Percentiles rank a stretch among this genome's conserved stretches.
phyloP scores from a whole-genome alignment of 1,284 basidiomycete genomes.

The Schizopora paradoxa region DNA sequence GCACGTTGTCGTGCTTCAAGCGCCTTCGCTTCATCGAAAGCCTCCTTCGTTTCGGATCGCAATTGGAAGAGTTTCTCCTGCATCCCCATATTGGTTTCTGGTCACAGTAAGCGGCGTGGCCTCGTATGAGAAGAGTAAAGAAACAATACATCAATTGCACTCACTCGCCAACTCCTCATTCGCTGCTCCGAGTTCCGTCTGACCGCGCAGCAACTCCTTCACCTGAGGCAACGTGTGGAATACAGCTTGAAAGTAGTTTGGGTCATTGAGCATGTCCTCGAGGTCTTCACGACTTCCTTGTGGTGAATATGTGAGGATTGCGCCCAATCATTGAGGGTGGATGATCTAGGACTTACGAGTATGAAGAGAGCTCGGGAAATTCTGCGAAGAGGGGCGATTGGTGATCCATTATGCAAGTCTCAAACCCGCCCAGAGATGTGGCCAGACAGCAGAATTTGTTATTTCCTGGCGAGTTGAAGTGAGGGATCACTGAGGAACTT shows the following conservation, averaged over 20 bases:
- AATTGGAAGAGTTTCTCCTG: conserved; percentile 71
- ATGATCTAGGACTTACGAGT: conserved; percentile 47
- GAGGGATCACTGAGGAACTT: too few relatives aligned
- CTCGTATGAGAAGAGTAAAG: background rate
- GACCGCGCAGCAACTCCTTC: conserved; percentile 65
- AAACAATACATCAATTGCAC: conserved; percentile 26
- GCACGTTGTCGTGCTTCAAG: conserved; percentile 80
- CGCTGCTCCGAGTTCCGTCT: conserved; percentile 71
- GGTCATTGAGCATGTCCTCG: conserved; percentile 81
- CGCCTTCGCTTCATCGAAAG: conserved; percentile 78
- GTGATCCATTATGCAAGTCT: conserved; percentile 16
- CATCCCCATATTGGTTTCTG: conserved; percentile 70
- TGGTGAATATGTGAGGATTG: conserved; percentile 8
- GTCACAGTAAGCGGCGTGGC: conserved; percentile 11
- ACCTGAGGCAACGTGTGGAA: conserved; percentile 76
- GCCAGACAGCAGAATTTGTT: too few relatives aligned
- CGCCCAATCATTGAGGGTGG: background rate
- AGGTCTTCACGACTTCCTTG: conserved; percentile 69
- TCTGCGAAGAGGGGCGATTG: conserved; percentile 49
- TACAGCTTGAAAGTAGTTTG: conserved; percentile 80
- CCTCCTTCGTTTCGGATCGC: conserved; percentile 73
- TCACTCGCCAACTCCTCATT: conserved; percentile 82
- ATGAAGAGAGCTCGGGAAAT: conserved; percentile 63
- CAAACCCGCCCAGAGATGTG: too few relatives aligned
- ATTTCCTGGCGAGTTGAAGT: too few relatives aligned